These are phyloP conservation scores for Serendipita sp. DNA, from an alignment of 768 basidiomycete genomes.

Conservation along the genomic window DNA sequence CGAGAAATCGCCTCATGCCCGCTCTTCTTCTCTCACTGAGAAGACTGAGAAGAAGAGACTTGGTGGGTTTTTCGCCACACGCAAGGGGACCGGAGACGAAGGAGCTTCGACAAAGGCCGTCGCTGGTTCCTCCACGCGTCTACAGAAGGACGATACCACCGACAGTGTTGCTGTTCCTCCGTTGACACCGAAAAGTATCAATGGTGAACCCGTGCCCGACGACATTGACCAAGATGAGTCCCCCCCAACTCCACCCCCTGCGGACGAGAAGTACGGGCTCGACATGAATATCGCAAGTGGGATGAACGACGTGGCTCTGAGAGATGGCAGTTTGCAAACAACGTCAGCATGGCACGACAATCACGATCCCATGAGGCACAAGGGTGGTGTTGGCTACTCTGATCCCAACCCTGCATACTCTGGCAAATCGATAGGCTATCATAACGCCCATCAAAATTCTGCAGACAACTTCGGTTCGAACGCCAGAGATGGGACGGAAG, in stretches of 20 bases:
- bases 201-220: neutral
- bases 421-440: neutral
- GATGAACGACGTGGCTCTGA: too few relatives aligned
- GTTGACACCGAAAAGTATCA: neutral
- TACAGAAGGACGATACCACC: neutral
- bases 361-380: slow-evolving; percentile 4
- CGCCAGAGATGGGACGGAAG: too few relatives aligned
- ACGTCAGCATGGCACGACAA: neutral
- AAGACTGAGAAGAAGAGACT: too few relatives aligned
- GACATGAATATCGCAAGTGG: too few relatives aligned
- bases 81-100: neutral
- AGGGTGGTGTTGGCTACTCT: neutral
- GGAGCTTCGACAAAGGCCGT: neutral
- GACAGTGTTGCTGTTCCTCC: neutral
- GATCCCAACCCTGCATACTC: neutral
- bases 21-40: neutral
- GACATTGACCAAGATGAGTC: neutral
- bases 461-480: neutral
- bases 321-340: neutral
- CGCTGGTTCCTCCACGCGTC: neutral
- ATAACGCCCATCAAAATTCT: neutral
- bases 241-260: neutral
- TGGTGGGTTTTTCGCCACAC: neutral
- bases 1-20: neutral
- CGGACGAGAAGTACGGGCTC: neutral